A percentile compares a stretch with the other conserved stretches of the same genome.
phyloP scores from a whole-genome alignment of 805 yeast species.

The Wickerhamiella allomyrinae region DNA sequence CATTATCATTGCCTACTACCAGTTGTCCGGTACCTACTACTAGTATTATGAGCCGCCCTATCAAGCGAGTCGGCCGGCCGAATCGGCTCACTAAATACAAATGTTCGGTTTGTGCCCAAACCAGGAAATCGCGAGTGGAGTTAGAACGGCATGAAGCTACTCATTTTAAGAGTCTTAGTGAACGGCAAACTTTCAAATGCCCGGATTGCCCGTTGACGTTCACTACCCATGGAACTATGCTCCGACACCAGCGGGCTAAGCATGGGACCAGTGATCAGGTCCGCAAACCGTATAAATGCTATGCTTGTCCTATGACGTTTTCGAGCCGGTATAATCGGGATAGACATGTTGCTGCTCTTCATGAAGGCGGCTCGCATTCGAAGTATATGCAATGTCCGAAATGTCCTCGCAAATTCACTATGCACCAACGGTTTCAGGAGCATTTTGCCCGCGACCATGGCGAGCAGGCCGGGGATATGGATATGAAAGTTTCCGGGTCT shows the following conservation, averaged over 20 bases:
- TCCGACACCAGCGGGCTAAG: slow-evolving; percentile 1
- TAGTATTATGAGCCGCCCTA: background rate
- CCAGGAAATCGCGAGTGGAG: background rate
- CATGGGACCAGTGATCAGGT: background rate
- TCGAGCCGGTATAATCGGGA: background rate
- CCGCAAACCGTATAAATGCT: background rate
- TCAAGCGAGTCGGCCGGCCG: background rate
- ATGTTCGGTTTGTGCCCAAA: background rate
- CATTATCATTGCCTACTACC: no score
- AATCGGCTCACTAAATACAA: background rate
- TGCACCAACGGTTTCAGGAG: background rate
- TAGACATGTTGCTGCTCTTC: background rate
- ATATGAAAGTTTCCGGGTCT: no score
- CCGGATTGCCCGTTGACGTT: background rate
- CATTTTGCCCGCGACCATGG: background rate
- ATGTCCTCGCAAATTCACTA: background rate
- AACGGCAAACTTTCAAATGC: background rate
- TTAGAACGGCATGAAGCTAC: background rate
- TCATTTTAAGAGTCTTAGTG: background rate
- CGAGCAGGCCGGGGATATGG: no score
- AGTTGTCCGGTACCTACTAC: no score
- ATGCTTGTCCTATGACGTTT: background rate
- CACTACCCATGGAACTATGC: background rate
- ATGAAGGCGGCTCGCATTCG: background rate
- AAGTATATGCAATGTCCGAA: background rate